A percentile compares a stretch with the other conserved stretches of the same genome.
These are phyloP conservation scores for sweet orange (Citrus sinensis) DNA, from an alignment of 345 rosid genomes.

Conservation along the genomic window DNA sequence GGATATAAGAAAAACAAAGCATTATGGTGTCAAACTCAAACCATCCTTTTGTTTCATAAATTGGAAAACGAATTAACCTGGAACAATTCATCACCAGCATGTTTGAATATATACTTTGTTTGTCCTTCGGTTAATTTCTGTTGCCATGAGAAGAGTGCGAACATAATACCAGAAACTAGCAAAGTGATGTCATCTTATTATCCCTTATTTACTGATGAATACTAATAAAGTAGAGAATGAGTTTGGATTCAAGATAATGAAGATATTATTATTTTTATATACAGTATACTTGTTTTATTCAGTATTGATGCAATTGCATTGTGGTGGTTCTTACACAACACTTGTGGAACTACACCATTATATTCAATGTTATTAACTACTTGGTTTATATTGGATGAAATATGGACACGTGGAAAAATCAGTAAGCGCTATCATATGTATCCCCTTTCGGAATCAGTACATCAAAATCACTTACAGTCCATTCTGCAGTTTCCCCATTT, in stretches of 20 bases:
- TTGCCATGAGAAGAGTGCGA: too few species aligned
- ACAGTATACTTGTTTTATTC: background rate
- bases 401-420: background rate
- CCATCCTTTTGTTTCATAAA: too few species aligned
- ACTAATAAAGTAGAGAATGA: background rate
- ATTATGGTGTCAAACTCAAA: too few species aligned
- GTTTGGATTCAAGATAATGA: background rate
- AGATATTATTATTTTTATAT: background rate
- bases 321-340: background rate
- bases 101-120: too few species aligned
- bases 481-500: conserved; percentile 38
- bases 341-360: background rate
- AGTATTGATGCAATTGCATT: background rate
- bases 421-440: conserved; percentile 7
- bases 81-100: too few species aligned
- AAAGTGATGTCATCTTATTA: too few species aligned
- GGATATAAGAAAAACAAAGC: too few species aligned
- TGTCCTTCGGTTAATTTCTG: too few species aligned
- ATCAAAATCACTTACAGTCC: conserved; percentile 50
- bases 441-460: conserved; percentile 33
- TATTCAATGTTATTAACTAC: background rate
- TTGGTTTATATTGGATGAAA: background rate
- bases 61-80: too few species aligned
- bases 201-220: too few species aligned
- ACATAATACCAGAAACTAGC: too few species aligned